phyloP scores from a whole-genome alignment of 2,329 filamentous ascomycete species.

The Amauroascus niger region DNA sequence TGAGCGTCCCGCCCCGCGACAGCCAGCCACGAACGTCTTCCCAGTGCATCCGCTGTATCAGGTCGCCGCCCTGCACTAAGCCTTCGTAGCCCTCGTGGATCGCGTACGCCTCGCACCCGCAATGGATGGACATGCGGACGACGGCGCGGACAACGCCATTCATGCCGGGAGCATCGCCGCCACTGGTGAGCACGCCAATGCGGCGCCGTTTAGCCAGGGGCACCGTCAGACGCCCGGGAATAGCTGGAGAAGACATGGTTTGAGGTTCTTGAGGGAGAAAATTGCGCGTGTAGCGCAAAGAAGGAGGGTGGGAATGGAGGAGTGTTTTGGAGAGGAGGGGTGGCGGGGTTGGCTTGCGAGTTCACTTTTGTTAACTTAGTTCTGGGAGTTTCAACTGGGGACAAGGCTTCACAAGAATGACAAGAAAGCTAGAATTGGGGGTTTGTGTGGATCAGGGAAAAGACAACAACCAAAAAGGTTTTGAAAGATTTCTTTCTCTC shows the following conservation, averaged over 20 bases:
- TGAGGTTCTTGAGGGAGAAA: not conserved
- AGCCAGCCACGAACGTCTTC: constrained; percentile 90
- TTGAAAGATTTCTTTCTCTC: too few species aligned
- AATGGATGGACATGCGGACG: constrained; percentile 80
- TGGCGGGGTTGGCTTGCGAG: too few species aligned
- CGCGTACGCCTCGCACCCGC: constrained; percentile 68
- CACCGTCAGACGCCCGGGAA: not conserved
- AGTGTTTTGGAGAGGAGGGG: too few species aligned
- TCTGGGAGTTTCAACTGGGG: too few species aligned
- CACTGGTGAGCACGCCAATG: constrained; percentile 88
- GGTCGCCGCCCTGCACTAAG: constrained; percentile 74
- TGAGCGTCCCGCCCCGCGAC: constrained; percentile 87
- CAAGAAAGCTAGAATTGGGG: too few species aligned
- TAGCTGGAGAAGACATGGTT: not conserved
- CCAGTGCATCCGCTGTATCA: constrained; percentile 84
- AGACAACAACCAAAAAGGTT: too few species aligned
- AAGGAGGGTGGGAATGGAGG: too few species aligned
- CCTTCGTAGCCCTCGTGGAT: constrained; percentile 95
- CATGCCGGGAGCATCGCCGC: constrained; percentile 92
- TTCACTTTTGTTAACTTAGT: too few species aligned
- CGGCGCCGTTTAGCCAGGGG: constrained; percentile 35
- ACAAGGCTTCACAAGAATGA: too few species aligned
- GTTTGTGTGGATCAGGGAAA: too few species aligned
- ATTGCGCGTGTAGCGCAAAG: too few species aligned
- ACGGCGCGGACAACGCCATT: constrained; percentile 83